Evolutionary conservation across 176 grass and related monocot genomes (phyloP), one percentile per base, ranked within the genome.

Genomic region (Avena eriantha): DNA sequence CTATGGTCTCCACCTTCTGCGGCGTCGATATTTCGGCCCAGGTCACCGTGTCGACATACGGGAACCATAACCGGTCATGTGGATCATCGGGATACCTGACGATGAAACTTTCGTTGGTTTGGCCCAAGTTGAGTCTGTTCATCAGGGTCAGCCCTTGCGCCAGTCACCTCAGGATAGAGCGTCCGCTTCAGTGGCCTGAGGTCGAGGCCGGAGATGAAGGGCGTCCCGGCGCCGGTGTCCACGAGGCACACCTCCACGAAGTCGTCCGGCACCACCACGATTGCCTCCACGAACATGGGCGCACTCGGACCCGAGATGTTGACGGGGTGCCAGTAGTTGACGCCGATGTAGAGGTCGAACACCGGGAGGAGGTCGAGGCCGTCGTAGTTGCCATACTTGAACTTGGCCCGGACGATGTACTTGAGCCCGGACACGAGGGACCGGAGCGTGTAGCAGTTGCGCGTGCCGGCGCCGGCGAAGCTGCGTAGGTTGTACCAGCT

Each of bases 361-460:
- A 81, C 6, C 2, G 89, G 72, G 5, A 14, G 56, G 56, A 24
- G 50, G 56, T 39, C 26, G 24, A 94, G 85, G 9, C 51, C 50
- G 43, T 94, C 92, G 71, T 94, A 94, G 83, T 94, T 84, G 64
- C 83, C 89, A 43, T 94, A 94, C 67, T 51, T 51, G 84, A 94
- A 94, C 14, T 0, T 58, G 43, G 83, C 83, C 18, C 92, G 69
- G 43, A 94, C 1, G 1, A 91, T 16, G 78, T 94, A 94, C 73
- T 91, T 94, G 19, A 53, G 41, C 8, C 82, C 78, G 35, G 48
- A 3, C 10, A 70, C 31, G 19, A 94, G 66, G 0, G 92, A 87
- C 18, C 79, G 54, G 54, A 56, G 54, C 54, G 54, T 56, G 54
- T 56, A 56, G 18, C 54, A 56, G 54, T 21, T 56, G 6, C 54